Evolutionary conservation across 108 stramenopile genomes (phyloP).

Genomic region (Skeletonema potamos): DNA sequence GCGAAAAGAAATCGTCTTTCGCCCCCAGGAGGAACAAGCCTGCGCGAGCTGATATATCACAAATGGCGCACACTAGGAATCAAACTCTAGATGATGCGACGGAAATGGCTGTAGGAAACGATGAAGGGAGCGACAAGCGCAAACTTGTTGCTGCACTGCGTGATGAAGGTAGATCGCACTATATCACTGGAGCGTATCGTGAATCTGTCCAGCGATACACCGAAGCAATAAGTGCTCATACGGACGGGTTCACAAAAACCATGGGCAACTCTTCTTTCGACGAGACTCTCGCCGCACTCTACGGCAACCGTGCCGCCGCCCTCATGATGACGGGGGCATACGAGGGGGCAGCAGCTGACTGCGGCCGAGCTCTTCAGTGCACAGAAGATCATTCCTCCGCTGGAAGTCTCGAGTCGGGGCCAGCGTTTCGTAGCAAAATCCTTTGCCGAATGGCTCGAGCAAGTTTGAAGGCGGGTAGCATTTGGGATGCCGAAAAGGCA

Average conservation of each 20-base stretch:
- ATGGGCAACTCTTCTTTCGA: slow-evolving; percentile 18
- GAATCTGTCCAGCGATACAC: slow-evolving; percentile 59
- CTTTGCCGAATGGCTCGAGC: slow-evolving; percentile 66
- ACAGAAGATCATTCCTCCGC: slow-evolving; percentile 33
- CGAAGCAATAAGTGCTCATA: slow-evolving; percentile 52
- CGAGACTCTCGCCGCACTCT: slow-evolving; percentile 57
- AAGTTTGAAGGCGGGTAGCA: slow-evolving; percentile 59
- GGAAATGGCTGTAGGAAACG: slow-evolving; percentile 4
- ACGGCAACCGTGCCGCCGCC: slow-evolving; percentile 81
- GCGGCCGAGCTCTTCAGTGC: slow-evolving; percentile 52
- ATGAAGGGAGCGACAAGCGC: slow-evolving; percentile 10
- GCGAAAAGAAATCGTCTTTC: neutral
- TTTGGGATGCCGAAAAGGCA: slow-evolving; percentile 54
- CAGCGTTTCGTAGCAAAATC: slow-evolving; percentile 56
- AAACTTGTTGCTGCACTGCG: slow-evolving; percentile 48
- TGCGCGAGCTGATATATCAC: neutral
- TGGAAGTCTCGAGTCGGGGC: slow-evolving; percentile 44
- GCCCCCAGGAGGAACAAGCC: neutral
- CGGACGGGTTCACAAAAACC: slow-evolving; percentile 7
- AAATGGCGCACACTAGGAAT: neutral
- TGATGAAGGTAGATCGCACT: slow-evolving; percentile 58
- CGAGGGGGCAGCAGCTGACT: slow-evolving; percentile 62
- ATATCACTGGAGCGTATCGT: slow-evolving; percentile 55
- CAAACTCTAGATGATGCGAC: slow-evolving; percentile 3
- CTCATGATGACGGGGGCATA: slow-evolving; percentile 78